Percentiles rank a stretch among this genome's conserved stretches.
phyloP scores from a whole-genome alignment of 2,329 filamentous ascomycete species.

The Colletotrichum cordylinicola region DNA sequence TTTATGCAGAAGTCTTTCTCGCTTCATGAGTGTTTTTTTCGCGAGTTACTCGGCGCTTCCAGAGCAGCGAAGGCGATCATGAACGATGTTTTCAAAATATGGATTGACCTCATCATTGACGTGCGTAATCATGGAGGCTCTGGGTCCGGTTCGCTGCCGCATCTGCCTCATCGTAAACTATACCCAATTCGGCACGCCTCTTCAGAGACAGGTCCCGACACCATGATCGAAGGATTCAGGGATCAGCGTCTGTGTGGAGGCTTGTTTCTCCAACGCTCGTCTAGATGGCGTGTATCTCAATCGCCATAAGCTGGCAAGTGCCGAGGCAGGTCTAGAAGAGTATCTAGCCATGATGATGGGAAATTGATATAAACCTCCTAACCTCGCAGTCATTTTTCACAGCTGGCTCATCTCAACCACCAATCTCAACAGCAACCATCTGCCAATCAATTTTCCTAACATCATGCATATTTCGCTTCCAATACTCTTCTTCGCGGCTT shows the following conservation, averaged over 20 bases:
- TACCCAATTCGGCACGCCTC: not conserved
- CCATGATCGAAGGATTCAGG: not conserved
- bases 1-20: too few relatives aligned
- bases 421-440: not conserved
- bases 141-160: fast-evolving
- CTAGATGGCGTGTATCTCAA: not conserved
- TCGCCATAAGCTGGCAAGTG: not conserved
- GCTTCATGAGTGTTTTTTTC: too few relatives aligned
- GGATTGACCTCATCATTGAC: not conserved
- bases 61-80: too few relatives aligned
- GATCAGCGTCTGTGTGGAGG: not conserved
- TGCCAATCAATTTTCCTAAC: not conserved
- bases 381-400: not conserved
- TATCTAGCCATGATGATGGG: not conserved
- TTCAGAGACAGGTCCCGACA: not conserved
- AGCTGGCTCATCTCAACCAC: not conserved
- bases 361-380: not conserved
- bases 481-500: not conserved
- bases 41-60: too few relatives aligned
- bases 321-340: not conserved
- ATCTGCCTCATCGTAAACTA: not conserved
- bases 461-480: not conserved
- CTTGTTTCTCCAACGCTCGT: not conserved
- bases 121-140: not conserved
- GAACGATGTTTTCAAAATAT: too few relatives aligned